Conservation (phyloP, 495 filamentous ascomycete genomes). For the Halenospora varia region DNA sequence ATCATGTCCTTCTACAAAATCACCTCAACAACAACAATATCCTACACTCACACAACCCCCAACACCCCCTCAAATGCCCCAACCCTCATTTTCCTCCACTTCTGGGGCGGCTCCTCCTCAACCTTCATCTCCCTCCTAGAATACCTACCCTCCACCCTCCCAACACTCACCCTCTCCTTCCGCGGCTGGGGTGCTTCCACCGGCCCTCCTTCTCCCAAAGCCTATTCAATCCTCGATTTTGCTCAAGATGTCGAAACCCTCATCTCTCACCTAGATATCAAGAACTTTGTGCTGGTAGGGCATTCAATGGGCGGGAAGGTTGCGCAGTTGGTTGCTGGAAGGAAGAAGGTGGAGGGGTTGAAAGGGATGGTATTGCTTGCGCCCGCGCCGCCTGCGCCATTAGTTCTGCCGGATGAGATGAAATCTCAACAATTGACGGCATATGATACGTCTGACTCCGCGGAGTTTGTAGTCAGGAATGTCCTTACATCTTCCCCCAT, state of each 20-base stretch:
- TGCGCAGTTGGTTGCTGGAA: slow-evolving; percentile 28
- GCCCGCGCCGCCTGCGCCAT: slow-evolving; percentile 32
- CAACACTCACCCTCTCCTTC: slow-evolving; percentile 30
- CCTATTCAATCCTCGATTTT: slow-evolving; percentile 28
- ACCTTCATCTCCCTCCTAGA: slow-evolving; percentile 34
- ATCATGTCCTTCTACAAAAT: no score
- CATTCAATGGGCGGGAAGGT: slow-evolving; percentile 45
- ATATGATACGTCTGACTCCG: slow-evolving; percentile 28
- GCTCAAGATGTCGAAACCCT: slow-evolving; percentile 30
- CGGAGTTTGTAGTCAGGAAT: slow-evolving; percentile 32
- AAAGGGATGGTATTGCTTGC: slow-evolving; percentile 35
- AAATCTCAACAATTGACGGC: slow-evolving; percentile 33
- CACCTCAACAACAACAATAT: neutral
- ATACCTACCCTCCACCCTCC: slow-evolving; percentile 19
- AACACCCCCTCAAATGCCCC: neutral
- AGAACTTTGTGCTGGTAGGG: slow-evolving; percentile 30
- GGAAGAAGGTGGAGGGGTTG: slow-evolving; percentile 12
- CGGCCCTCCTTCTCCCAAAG: slow-evolving; percentile 19
- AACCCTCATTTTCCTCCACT: slow-evolving; percentile 37
- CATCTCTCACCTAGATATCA: slow-evolving; percentile 20
- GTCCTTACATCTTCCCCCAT: slow-evolving; percentile 30
- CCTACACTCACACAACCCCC: neutral
- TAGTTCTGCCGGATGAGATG: slow-evolving; percentile 34
- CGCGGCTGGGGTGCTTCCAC: slow-evolving; percentile 40
- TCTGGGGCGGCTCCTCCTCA: slow-evolving; percentile 40